Evolutionary conservation across 192 early-diverging fungal genomes (phyloP).

Genomic region (Podila epigama): DNA sequence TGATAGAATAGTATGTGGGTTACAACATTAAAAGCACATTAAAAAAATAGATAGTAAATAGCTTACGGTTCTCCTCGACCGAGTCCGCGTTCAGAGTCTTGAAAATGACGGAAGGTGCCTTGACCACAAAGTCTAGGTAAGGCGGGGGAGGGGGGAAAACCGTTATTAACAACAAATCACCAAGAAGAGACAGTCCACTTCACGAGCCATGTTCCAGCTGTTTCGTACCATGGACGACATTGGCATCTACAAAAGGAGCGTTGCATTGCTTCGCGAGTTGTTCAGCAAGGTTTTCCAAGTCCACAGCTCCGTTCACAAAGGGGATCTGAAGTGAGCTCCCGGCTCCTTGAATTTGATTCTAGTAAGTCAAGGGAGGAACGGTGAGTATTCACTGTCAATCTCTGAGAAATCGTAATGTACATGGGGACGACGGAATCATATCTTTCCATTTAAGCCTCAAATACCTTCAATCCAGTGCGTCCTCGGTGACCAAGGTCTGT

Average conservation of each 20-base stretch:
- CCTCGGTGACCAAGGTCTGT: conserved; percentile 29
- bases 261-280: conserved; percentile 33
- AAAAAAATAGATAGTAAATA: too few relatives aligned
- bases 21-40: too few relatives aligned
- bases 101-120: conserved; percentile 33
- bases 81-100: conserved; percentile 23
- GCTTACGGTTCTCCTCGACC: conserved; percentile 23
- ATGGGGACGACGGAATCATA: background rate
- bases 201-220: background rate
- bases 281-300: conserved; percentile 29
- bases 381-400: background rate
- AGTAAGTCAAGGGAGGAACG: background rate
- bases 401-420: background rate
- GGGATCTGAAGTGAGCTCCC: conserved; percentile 38
- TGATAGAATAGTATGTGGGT: too few relatives aligned
- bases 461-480: conserved; percentile 40
- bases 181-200: too few relatives aligned
- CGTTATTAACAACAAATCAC: too few relatives aligned
- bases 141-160: too few relatives aligned
- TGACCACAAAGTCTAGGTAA: conserved; percentile 2
- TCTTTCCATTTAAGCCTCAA: background rate
- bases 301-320: conserved; percentile 32
- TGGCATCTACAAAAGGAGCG: conserved; percentile 7
- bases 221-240: conserved; percentile 5
- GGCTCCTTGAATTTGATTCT: conserved; percentile 33